A percentile compares a stretch with the other conserved stretches of the same genome.
Conservation (phyloP, 108 stramenopile species). For the Fistulifera pelliculosa region DNA sequence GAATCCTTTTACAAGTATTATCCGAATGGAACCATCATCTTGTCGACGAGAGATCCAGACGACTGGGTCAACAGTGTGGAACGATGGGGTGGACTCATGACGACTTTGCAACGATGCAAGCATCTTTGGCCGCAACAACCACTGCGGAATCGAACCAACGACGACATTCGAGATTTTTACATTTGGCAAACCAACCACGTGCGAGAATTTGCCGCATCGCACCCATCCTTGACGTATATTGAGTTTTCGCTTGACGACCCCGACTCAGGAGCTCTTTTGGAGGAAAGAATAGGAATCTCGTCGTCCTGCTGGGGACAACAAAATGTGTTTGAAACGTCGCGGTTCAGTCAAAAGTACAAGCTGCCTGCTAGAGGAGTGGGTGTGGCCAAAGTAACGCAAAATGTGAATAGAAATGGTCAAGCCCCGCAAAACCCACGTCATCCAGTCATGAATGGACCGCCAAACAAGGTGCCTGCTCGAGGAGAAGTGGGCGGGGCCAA, state of each 20-base stretch:
- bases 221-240: constrained; percentile 15
- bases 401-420: no score
- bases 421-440: no score
- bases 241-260: constrained; percentile 9
- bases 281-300: not conserved
- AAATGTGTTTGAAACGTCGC: no score
- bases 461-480: no score
- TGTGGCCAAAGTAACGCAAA: no score
- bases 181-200: constrained; percentile 8
- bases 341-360: no score
- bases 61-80: constrained; percentile 10
- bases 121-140: not conserved
- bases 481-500: no score
- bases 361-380: no score
- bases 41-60: constrained; percentile 5
- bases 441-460: no score
- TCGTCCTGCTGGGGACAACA: not conserved
- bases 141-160: constrained; percentile 1
- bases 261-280: not conserved
- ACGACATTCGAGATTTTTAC: constrained; percentile 9
- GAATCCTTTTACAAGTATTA: constrained; percentile 7
- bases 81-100: constrained; percentile 4
- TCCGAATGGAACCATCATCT: constrained; percentile 10
- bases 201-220: constrained; percentile 7
- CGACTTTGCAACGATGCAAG: not conserved